phyloP scores from a whole-genome alignment of 257 asterid genomes.

The Cynanchum wilfordii region DNA sequence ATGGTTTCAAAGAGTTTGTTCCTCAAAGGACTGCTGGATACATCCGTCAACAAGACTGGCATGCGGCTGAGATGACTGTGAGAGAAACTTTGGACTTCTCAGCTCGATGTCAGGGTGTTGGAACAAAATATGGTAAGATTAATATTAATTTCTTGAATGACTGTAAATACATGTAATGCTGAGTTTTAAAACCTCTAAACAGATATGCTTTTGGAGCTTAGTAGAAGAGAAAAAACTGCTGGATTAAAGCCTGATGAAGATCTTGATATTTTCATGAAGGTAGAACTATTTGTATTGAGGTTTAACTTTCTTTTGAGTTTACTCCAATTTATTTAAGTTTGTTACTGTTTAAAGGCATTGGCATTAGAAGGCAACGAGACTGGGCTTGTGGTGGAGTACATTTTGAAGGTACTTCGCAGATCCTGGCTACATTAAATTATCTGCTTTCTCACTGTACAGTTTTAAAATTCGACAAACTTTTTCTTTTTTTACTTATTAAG shows the following conservation, averaged over 20 bases:
- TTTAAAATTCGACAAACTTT: no score
- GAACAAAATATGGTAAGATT: slow-evolving; percentile 75
- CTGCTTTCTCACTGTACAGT: background rate
- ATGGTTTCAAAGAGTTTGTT: slow-evolving; percentile 75
- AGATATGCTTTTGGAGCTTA: slow-evolving; percentile 95
- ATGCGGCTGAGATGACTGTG: slow-evolving; percentile 89
- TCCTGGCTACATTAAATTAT: slow-evolving; percentile 15
- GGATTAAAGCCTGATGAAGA: slow-evolving; percentile 92
- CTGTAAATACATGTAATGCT: slow-evolving; percentile 26
- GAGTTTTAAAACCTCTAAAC: slow-evolving; percentile 29
- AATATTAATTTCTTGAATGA: background rate
- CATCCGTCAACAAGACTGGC: slow-evolving; percentile 88
- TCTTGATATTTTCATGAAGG: slow-evolving; percentile 94
- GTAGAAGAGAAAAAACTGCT: slow-evolving; percentile 81
- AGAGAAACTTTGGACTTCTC: slow-evolving; percentile 87
- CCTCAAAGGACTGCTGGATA: slow-evolving; percentile 88
- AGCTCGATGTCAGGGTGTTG: slow-evolving; percentile 90
- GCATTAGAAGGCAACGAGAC: slow-evolving; percentile 85
- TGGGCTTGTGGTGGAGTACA: slow-evolving; percentile 76
- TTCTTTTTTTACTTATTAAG: no score
- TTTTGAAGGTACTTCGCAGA: slow-evolving; percentile 67
- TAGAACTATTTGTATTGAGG: slow-evolving; percentile 19
- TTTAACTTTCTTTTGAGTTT: background rate
- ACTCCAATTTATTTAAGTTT: background rate
- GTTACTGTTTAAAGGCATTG: slow-evolving; percentile 47